Conservation (phyloP, 768 basidiomycete species). For the Cystobasidium onofrii region DNA sequence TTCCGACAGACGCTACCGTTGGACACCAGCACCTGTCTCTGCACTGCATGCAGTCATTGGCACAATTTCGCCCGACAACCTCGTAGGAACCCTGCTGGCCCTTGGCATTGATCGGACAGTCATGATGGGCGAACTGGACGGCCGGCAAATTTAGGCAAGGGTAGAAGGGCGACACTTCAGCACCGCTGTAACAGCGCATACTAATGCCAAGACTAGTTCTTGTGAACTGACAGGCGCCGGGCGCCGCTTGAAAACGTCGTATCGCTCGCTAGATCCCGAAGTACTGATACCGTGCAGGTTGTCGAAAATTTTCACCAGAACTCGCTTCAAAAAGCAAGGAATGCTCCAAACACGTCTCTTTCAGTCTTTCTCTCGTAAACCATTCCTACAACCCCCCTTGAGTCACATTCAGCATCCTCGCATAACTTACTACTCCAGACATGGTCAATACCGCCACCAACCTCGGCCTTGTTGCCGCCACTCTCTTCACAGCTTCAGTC, state of each 20-base stretch:
- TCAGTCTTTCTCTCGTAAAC: not conserved
- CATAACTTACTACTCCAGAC: not conserved
- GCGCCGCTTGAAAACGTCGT: not conserved
- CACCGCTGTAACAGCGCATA: too few relatives aligned
- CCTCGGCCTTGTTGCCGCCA: not conserved
- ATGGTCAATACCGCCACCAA: not conserved
- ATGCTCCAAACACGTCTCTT: not conserved
- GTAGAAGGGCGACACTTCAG: too few relatives aligned
- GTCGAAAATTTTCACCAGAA: not conserved
- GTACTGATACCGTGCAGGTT: not conserved
- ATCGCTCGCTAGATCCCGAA: not conserved
- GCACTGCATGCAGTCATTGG: too few relatives aligned
- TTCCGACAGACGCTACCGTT: too few relatives aligned
- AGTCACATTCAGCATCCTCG: not conserved
- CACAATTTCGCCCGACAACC: not conserved
- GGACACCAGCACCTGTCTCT: too few relatives aligned
- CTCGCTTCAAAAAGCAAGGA: not conserved
- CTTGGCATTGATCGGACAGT: not conserved
- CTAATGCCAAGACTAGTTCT: not conserved
- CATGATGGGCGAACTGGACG: not conserved
- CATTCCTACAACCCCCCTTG: not conserved
- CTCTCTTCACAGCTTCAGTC: not conserved
- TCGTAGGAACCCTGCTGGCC: conserved; percentile 1
- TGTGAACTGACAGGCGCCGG: not conserved
- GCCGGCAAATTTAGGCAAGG: too few relatives aligned